These are phyloP conservation scores for Fusarium redolens DNA, from an alignment of 2,329 filamentous ascomycete genomes.

Conservation along the genomic window DNA sequence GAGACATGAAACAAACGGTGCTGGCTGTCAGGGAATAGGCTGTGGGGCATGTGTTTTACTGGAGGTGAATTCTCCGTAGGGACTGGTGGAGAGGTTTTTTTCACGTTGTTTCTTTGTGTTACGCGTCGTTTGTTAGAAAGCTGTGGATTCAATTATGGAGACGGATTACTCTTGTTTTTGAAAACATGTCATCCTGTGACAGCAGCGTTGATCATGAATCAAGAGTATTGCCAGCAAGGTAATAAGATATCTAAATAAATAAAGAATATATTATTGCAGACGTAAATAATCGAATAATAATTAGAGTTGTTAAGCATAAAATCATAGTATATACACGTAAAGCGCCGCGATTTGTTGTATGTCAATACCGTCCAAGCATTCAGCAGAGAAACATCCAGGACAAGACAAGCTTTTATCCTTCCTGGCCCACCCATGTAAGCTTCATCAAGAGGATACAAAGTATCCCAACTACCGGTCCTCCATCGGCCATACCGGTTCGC, in stretches of 20 bases:
- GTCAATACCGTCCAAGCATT: conserved; percentile 4
- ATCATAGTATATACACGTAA: background rate
- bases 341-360: background rate
- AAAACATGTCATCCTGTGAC: background rate
- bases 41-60: conserved; percentile 20
- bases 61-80: background rate
- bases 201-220: background rate
- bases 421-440: background rate
- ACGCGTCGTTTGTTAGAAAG: conserved; percentile 27
- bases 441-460: conserved; percentile 23
- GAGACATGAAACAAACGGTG: conserved; percentile 24
- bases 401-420: conserved; percentile 18
- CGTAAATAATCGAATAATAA: background rate
- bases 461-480: conserved; percentile 5
- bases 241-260: background rate
- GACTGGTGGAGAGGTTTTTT: background rate
- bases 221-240: background rate
- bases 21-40: conserved; percentile 14
- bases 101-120: conserved; percentile 4
- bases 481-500: conserved; percentile 5
- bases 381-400: conserved; percentile 20
- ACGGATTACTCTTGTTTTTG: conserved; percentile 1
- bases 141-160: conserved; percentile 19
- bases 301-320: conserved; percentile 2
- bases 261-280: background rate